Conservation (phyloP, 2,329 filamentous ascomycete species). For the Acrocalymma vagum region DNA sequence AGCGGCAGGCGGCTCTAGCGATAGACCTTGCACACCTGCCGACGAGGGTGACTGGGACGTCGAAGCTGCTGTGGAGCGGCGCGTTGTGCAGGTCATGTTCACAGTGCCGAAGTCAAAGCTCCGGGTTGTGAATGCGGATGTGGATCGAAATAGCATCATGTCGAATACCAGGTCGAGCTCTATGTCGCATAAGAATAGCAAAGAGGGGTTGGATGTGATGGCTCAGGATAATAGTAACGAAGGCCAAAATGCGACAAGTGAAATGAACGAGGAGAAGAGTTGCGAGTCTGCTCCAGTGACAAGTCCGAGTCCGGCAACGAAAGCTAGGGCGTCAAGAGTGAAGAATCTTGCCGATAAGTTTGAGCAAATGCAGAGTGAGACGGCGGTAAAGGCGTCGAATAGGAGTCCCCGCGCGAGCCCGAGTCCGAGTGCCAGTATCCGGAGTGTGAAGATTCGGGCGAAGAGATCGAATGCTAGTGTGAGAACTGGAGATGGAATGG, state of each 20-base stretch:
- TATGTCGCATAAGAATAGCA: constrained; percentile 26
- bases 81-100: constrained; percentile 75
- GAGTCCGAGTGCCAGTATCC: constrained; percentile 11
- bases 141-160: constrained; percentile 37
- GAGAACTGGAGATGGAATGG: constrained; percentile 1
- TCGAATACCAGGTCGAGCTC: too few relatives aligned
- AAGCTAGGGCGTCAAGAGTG: too few relatives aligned
- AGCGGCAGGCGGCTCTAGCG: too few relatives aligned
- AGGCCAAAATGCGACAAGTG: too few relatives aligned
- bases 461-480: constrained; percentile 15
- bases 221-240: too few relatives aligned
- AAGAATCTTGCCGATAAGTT: constrained; percentile 40
- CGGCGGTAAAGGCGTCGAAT: neutral
- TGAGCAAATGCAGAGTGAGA: constrained; percentile 27
- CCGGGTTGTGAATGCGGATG: constrained; percentile 78
- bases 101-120: constrained; percentile 88
- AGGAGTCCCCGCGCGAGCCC: constrained; percentile 15
- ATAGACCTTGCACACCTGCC: constrained; percentile 38
- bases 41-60: constrained; percentile 61
- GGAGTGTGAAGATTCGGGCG: constrained; percentile 29
- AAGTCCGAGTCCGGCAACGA: too few relatives aligned
- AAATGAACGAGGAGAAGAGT: neutral
- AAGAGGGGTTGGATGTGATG: constrained; percentile 17
- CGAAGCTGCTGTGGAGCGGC: constrained; percentile 55
- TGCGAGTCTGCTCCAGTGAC: neutral